These are phyloP conservation scores for Phytophthora palmivora DNA, from an alignment of 352 stramenopile species.

Conservation along the genomic window DNA sequence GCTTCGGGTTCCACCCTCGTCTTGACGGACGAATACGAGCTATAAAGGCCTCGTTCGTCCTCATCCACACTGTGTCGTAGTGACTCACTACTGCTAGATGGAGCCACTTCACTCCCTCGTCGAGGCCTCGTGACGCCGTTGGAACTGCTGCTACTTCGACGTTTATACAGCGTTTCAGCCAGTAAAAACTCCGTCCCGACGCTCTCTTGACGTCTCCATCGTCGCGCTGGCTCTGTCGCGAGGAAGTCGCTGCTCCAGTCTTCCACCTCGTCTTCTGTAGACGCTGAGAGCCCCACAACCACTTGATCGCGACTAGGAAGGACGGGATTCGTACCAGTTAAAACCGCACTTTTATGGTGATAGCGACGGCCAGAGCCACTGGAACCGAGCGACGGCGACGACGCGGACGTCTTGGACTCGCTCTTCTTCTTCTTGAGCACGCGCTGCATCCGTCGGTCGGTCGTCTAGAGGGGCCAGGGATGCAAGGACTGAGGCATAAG, in stretches of 20 bases:
- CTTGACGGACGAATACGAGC: conserved; percentile 31
- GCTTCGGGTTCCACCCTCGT: conserved; percentile 6
- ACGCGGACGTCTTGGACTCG: conserved; percentile 19
- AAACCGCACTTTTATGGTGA: conserved; percentile 23
- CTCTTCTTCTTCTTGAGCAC: conserved; percentile 39
- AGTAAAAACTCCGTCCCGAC: conserved; percentile 29
- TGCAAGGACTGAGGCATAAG: conserved; percentile 33
- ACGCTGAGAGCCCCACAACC: conserved; percentile 75
- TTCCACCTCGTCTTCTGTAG: conserved; percentile 72
- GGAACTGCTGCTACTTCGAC: conserved; percentile 42
- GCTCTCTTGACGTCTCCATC: conserved; percentile 54
- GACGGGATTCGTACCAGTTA: background rate
- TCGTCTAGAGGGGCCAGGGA: conserved; percentile 7
- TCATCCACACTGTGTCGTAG: conserved; percentile 34
- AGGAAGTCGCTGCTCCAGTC: conserved; percentile 81
- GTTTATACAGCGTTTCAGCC: conserved; percentile 33
- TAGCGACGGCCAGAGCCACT: conserved; percentile 13
- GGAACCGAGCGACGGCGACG: conserved; percentile 14
- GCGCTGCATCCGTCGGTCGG: conserved; percentile 36
- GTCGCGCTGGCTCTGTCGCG: conserved; percentile 1
- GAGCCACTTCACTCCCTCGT: conserved; percentile 25
- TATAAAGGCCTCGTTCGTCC: conserved; percentile 28
- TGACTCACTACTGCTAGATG: conserved; percentile 22
- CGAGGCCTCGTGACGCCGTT: conserved; percentile 19
- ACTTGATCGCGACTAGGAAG: conserved; percentile 50